A percentile compares a stretch with the other conserved stretches of the same genome.
Evolutionary conservation across 495 filamentous ascomycete genomes (phyloP).

Genomic region (Collariella sp.): DNA sequence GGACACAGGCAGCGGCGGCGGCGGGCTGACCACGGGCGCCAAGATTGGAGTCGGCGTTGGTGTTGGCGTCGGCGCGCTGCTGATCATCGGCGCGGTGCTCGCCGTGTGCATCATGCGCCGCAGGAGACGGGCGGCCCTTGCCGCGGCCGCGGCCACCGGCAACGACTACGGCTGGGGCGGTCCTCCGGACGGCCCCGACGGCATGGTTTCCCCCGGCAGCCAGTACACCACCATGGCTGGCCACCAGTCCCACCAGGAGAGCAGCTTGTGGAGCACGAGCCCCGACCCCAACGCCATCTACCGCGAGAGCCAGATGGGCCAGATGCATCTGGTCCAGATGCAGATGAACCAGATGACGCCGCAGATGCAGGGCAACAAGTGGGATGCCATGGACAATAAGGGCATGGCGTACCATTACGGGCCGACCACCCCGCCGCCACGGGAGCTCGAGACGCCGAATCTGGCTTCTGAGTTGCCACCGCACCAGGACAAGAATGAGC

Average conservation of each 20-base stretch:
- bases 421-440: background rate
- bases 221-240: too few species aligned
- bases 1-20: background rate
- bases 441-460: constrained; percentile 8
- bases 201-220: too few species aligned
- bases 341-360: too few species aligned
- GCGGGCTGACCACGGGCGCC: constrained; percentile 12
- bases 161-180: too few species aligned
- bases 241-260: too few species aligned
- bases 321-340: too few species aligned
- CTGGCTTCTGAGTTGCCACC: constrained; percentile 2
- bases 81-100: constrained; percentile 4
- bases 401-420: background rate
- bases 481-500: background rate
- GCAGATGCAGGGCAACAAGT: background rate
- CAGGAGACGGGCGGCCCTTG: background rate
- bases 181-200: too few species aligned
- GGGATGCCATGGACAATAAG: constrained; percentile 4
- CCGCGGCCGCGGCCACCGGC: background rate
- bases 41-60: constrained; percentile 17
- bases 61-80: constrained; percentile 4
- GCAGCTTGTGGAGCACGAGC: too few species aligned
- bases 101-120: constrained; percentile 5
- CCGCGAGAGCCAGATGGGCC: too few species aligned
- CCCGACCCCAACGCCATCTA: too few species aligned